Conservation (phyloP, 306 rosid species). For the Quercus berberidifolia region DNA sequence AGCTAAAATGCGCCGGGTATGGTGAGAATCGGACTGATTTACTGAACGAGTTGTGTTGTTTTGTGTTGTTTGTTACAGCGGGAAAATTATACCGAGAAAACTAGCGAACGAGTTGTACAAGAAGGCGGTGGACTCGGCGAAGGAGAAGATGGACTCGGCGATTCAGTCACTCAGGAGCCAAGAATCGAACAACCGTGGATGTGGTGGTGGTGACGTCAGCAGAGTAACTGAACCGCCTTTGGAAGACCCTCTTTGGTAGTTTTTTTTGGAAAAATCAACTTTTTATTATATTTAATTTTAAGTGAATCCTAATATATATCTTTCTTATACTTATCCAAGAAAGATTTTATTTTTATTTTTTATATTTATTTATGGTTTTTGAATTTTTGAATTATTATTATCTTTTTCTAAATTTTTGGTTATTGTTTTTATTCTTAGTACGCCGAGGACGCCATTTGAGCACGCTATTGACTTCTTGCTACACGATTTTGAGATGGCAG, state of each 20-base stretch:
- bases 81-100: conserved; percentile 79
- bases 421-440: conserved; percentile 31
- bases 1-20: not conserved
- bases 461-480: conserved; percentile 85
- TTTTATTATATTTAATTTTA: not conserved
- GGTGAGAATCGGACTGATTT: not conserved
- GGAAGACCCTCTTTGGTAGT: conserved; percentile 29
- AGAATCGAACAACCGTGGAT: conserved; percentile 28
- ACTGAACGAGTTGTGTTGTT: not conserved
- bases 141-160: conserved; percentile 63
- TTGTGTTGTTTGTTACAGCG: conserved; percentile 39
- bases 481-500: conserved; percentile 99
- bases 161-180: conserved; percentile 55
- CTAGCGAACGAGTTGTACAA: conserved; percentile 82
- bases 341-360: not conserved
- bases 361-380: not conserved
- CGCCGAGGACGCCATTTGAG: conserved; percentile 72
- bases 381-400: not conserved
- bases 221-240: conserved; percentile 43
- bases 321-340: not conserved
- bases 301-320: not conserved
- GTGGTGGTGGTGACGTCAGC: conserved; percentile 25
- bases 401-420: not conserved
- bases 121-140: conserved; percentile 89
- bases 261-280: conserved; percentile 20